These are phyloP conservation scores for Xerocomus brunneocitrinus DNA, from an alignment of 768 basidiomycete species.

Conservation along the genomic window DNA sequence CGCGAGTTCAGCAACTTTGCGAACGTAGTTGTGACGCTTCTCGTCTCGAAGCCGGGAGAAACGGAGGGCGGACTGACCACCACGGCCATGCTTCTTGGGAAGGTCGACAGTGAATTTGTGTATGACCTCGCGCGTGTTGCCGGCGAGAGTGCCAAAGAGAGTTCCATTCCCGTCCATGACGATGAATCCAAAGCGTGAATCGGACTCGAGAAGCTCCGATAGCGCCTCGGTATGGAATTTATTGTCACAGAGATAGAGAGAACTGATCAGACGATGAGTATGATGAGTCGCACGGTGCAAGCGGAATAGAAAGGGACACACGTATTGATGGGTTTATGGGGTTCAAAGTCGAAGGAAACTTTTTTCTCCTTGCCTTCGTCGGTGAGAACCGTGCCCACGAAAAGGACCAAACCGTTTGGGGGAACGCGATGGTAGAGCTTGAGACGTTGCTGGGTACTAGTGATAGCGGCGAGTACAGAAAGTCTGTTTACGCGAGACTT, in stretches of 20 bases:
- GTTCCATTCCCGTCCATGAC: slow-evolving; percentile 99
- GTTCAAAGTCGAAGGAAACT: slow-evolving; percentile 96
- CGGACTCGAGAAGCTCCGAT: slow-evolving; percentile 93
- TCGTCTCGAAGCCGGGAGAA: slow-evolving; percentile 99
- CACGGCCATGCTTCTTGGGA: slow-evolving; percentile 99
- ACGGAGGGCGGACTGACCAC: slow-evolving; percentile 99
- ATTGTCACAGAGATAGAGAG: slow-evolving; percentile 98
- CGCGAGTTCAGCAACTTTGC: slow-evolving; percentile 95
- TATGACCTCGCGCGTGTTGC: slow-evolving; percentile 94
- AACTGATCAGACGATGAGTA: slow-evolving; percentile 42
- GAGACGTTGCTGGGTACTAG: slow-evolving; percentile 94
- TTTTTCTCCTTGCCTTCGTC: slow-evolving; percentile 99
- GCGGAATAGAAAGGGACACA: slow-evolving; percentile 36
- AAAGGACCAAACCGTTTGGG: slow-evolving; percentile 94
- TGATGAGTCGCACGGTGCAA: not conserved
- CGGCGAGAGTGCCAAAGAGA: slow-evolving; percentile 91
- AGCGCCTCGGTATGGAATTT: slow-evolving; percentile 99
- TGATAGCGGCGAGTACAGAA: slow-evolving; percentile 96
- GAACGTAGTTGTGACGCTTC: slow-evolving; percentile 99
- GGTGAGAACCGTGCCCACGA: slow-evolving; percentile 96
- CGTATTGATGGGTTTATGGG: slow-evolving; percentile 99
- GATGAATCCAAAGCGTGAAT: slow-evolving; percentile 98
- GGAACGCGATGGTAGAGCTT: slow-evolving; percentile 97
- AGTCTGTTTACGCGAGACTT: slow-evolving; percentile 98
- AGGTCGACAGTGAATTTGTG: slow-evolving; percentile 99